Base-by-base conservation (phyloP, 2,329 filamentous ascomycete genomes). In the Claviceps purpurea region DNA sequence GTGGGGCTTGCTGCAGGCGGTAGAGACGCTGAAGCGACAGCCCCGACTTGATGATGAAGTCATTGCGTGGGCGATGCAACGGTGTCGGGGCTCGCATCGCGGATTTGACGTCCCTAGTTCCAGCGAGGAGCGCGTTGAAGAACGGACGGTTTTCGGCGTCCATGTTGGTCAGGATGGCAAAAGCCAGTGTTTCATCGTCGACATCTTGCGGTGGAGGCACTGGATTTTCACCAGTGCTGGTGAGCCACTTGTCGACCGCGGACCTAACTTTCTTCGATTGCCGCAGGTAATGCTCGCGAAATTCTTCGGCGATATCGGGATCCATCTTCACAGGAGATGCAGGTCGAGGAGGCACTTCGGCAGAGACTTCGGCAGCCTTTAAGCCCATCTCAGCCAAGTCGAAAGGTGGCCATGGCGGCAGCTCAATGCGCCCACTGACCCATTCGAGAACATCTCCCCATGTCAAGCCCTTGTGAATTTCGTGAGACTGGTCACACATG, bases 371-470 rank as follows among this genome's bases (percentile, higher is more conserved):
- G 42, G 77, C 75, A 4, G 82, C 79, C 58, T 81, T 83, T 49
- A 70, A 70, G 45, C 79, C 74, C 43, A 87, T 72, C 48, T 78
- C 73, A 3, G 78, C 78, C 58, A 90, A 77, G 58, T 86, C 81
- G 62, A 96, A 93, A 0, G 91, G 89, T 22, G 91, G 91, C 91
- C 91, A 96, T 16, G 76, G 70, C 0, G 91, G 90, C 50, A 96
- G 75, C 59, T 95, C 89, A 54, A 88, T 81, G 51, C 91, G 82
- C 18, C 91, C 91, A 57, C 89, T 93, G 13, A 95, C 89, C 64
- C 90, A 83, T 67, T 98, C 93, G 24, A 98, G 70, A 13, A 97
- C 89, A 64, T 97, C 91, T 10, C 93, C 91, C 91, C 91, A 98
- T 56, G 88, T 93, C 34, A 96, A 75, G 2, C 89, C 90, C 52